These are phyloP conservation scores for Naegleria gruberi DNA, from an alignment of 208 protist genomes.

Conservation along the genomic window DNA sequence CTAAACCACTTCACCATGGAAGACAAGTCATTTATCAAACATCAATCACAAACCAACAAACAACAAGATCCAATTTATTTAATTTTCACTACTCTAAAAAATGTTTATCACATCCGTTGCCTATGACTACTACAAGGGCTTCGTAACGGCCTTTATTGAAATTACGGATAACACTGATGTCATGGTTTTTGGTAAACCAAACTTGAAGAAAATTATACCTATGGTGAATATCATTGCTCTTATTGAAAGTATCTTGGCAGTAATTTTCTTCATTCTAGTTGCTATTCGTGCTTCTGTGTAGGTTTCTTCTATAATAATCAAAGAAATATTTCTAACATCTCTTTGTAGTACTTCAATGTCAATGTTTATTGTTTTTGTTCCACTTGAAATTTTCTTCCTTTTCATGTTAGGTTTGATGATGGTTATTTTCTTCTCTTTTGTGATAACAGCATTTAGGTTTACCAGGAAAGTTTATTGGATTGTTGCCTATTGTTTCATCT, in stretches of 20 bases:
- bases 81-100: background rate
- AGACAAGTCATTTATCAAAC: too few species aligned
- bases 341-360: background rate
- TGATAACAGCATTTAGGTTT: background rate
- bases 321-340: background rate
- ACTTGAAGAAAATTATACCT: background rate
- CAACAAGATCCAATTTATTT: too few species aligned
- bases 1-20: too few species aligned
- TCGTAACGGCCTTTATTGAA: conserved; percentile 7
- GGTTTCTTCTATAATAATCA: background rate
- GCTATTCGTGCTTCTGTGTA: background rate
- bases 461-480: background rate
- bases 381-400: background rate
- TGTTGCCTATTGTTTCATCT: background rate
- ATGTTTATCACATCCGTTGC: background rate
- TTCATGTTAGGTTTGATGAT: background rate
- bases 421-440: background rate
- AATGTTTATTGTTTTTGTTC: background rate
- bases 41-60: too few species aligned
- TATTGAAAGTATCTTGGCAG: background rate
- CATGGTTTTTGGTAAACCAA: background rate
- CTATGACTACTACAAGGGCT: conserved; percentile 16
- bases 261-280: background rate
- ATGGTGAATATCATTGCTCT: background rate
- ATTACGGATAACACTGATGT: background rate